Evolutionary conservation across 208 protist species (phyloP), one percentile per base, ranked within the genome.

Genomic region (Wallacemonas sp.): DNA sequence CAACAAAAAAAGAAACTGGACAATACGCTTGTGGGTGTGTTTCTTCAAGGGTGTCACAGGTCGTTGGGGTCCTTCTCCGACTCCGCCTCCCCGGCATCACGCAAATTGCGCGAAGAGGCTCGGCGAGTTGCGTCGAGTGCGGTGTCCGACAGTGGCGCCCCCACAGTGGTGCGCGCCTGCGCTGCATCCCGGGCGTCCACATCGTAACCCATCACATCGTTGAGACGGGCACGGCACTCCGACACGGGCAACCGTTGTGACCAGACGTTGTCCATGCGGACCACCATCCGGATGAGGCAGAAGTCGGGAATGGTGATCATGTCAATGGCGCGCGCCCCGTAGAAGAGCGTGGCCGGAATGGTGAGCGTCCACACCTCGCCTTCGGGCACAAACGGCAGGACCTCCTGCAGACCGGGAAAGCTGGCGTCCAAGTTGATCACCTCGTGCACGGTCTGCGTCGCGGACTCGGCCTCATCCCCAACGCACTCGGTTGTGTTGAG

Each of bases 321-420:
- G 8, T 57, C 57, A 12, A 46, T 65, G 3, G 77, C 77, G 2
- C 18, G 1, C 36, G 16, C 70, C 5, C 84, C 84, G 44, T 84
- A 84, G 20, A 49, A 75, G 14, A 84, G 67, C 23, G 76, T 67
- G 8, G 36, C 50, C 12, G 77, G 74, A 20, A 81, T 74, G 23
- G 74, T 81, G 31, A 91, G 38, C 14, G 66, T 45, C 85, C 85
- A 88, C 16, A 46, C 45, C 54, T 91, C 85, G 0, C 80, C 76
- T 44, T 81, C 79, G 2, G 70, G 76, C 55, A 91, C 82, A 20
- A 85, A 62, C 59, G 73, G 69, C 32, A 86, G 63, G 18, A 77
- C 73, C 31, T 77, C 70, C 22, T 14, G 23, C 70, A 76, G 77
- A 1, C 52, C 81, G 3, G 26, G 25, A 22, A 86, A 78, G 12